These are phyloP conservation scores for Rhizopogon parksii DNA, from an alignment of 1,284 basidiomycete species.

Conservation along the genomic window DNA sequence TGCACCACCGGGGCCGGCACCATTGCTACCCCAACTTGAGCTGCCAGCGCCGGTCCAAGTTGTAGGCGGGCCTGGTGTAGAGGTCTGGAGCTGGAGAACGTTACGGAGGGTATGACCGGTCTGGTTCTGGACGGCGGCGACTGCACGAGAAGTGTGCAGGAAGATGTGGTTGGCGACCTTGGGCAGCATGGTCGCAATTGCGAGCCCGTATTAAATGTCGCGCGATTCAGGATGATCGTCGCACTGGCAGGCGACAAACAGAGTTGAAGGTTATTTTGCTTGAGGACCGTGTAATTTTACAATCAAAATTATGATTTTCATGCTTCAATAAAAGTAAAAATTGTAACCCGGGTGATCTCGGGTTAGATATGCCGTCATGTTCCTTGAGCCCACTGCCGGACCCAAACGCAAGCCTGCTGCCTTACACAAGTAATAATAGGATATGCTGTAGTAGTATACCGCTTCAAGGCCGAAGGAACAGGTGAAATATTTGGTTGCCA, in stretches of 20 bases:
- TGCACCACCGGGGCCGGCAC: conserved; percentile 55
- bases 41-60: conserved; percentile 41
- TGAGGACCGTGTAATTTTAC: background rate
- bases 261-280: background rate
- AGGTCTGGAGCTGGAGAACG: conserved; percentile 61
- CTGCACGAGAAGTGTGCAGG: conserved; percentile 67
- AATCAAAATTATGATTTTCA: background rate
- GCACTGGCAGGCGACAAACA: background rate
- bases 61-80: conserved; percentile 30
- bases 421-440: conserved; percentile 2
- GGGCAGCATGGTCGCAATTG: conserved; percentile 53
- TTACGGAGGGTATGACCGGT: conserved; percentile 59
- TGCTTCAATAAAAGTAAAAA: conserved; percentile 14
- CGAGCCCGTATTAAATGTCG: conserved; percentile 1
- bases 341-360: conserved; percentile 16
- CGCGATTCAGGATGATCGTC: background rate
- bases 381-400: conserved; percentile 3
- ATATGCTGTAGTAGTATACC: background rate
- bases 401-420: conserved; percentile 3
- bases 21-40: conserved; percentile 52
- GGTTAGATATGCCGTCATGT: conserved; percentile 2
- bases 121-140: conserved; percentile 65
- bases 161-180: conserved; percentile 72
- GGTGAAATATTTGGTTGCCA: no score
- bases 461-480: background rate